Percentiles rank a stretch among this genome's conserved stretches.
phyloP scores from a whole-genome alignment of 1,139 yeast genomes.

The Blastobotrys raffinosifermentans region DNA sequence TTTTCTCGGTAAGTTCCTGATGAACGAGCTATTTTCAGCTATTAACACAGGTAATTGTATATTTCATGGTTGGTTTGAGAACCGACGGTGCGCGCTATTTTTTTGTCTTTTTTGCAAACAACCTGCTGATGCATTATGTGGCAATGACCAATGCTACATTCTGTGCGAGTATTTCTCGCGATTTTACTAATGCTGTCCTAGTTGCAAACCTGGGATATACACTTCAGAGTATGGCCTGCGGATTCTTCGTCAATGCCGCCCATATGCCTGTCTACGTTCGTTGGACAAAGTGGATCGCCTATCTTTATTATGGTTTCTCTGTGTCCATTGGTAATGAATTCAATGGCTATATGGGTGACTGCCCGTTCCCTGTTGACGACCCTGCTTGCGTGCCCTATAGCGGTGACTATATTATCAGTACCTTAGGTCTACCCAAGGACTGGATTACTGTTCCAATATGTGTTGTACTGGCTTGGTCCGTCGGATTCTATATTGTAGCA shows the following conservation, averaged over 20 bases:
- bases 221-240: slow-evolving; percentile 72
- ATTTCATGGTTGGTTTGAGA: slow-evolving; percentile 74
- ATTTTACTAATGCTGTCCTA: slow-evolving; percentile 60
- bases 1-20: slow-evolving; percentile 39
- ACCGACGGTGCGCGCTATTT: slow-evolving; percentile 43
- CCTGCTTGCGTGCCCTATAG: slow-evolving; percentile 37
- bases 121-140: slow-evolving; percentile 50
- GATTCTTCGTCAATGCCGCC: slow-evolving; percentile 68
- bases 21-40: slow-evolving; percentile 5
- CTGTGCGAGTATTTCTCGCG: slow-evolving; percentile 55
- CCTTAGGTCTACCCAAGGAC: slow-evolving; percentile 55
- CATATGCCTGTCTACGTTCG: slow-evolving; percentile 81
- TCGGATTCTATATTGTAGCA: slow-evolving; percentile 50
- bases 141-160: slow-evolving; percentile 53
- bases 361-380: slow-evolving; percentile 43
- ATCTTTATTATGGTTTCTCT: slow-evolving; percentile 75
- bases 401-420: slow-evolving; percentile 49
- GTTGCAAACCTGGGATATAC: slow-evolving; percentile 62
- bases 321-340: slow-evolving; percentile 62
- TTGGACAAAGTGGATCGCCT: slow-evolving; percentile 73
- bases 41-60: slow-evolving; percentile 40
- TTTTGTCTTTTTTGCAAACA: slow-evolving; percentile 56
- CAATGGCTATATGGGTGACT: slow-evolving; percentile 53
- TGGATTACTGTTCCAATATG: slow-evolving; percentile 70
- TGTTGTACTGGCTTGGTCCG: slow-evolving; percentile 52